These are phyloP conservation scores for Uromyces viciae-fabae DNA, from an alignment of 1,284 basidiomycete genomes.

Conservation along the genomic window DNA sequence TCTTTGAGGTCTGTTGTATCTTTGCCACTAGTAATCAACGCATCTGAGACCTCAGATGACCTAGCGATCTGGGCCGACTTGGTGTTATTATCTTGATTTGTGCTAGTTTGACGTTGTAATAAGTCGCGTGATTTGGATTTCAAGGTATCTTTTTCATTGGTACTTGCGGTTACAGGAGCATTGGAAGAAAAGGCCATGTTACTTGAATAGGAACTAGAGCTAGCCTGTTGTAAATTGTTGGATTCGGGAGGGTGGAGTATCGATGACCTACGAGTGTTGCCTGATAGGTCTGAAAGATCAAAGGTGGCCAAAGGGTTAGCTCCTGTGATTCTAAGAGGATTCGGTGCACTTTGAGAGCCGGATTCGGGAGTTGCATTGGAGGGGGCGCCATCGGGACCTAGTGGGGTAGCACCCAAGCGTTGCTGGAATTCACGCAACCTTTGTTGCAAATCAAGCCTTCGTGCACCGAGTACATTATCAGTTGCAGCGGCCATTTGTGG, in stretches of 20 bases:
- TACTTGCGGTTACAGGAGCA: neutral
- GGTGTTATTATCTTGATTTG: neutral
- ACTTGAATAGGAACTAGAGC: neutral
- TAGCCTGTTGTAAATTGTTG: neutral
- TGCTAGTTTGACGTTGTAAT: neutral
- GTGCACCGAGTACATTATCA: neutral
- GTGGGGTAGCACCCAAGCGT: neutral
- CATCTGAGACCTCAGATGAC: neutral
- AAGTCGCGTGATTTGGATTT: neutral
- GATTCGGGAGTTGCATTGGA: neutral
- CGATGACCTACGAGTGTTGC: neutral
- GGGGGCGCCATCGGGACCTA: neutral
- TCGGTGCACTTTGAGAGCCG: neutral
- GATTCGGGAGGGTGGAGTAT: neutral
- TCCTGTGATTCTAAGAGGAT: neutral
- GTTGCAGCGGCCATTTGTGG: neutral
- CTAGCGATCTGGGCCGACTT: neutral
- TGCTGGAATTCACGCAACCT: constrained; percentile 31
- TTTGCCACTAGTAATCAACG: neutral
- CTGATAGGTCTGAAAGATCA: constrained; percentile 11
- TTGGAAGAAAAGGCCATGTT: neutral
- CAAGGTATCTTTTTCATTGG: neutral
- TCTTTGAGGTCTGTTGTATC: neutral
- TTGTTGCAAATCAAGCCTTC: constrained; percentile 7
- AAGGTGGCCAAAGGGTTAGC: constrained; percentile 31